A percentile compares a stretch with the other conserved stretches of the same genome.
Evolutionary conservation across 768 basidiomycete genomes (phyloP).

Genomic region (Psilocybe tampanensis): DNA sequence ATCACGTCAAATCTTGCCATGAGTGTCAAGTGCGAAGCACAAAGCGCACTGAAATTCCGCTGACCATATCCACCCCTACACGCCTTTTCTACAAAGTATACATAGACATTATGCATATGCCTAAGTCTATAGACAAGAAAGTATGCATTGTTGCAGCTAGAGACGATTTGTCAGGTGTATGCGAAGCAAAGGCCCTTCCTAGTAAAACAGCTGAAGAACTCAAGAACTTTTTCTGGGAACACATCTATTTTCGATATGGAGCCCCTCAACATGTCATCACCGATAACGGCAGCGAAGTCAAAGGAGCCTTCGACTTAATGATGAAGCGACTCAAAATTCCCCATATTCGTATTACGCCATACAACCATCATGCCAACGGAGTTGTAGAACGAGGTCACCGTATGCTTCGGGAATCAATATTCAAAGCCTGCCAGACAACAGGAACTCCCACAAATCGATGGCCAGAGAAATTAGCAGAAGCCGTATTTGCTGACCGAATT

Average conservation of each 20-base stretch:
- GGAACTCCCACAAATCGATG: slow-evolving; percentile 27
- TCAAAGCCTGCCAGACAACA: slow-evolving; percentile 29
- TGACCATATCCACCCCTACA: slow-evolving; percentile 16
- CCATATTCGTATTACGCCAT: slow-evolving; percentile 39
- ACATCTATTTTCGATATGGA: slow-evolving; percentile 8
- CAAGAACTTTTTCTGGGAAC: slow-evolving; percentile 4
- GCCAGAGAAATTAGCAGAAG: slow-evolving; percentile 22
- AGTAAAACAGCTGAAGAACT: slow-evolving; percentile 11
- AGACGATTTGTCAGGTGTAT: slow-evolving; percentile 14
- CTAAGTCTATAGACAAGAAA: slow-evolving; percentile 4
- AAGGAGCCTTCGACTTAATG: not conserved
- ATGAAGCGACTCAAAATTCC: slow-evolving; percentile 25
- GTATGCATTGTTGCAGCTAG: slow-evolving; percentile 13
- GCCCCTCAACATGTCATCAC: slow-evolving; percentile 4
- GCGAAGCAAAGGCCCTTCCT: not conserved
- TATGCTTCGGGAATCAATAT: slow-evolving; percentile 26
- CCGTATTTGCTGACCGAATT: slow-evolving; percentile 32
- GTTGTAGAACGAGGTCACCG: slow-evolving; percentile 31
- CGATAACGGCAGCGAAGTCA: slow-evolving; percentile 3
- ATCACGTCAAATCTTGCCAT: slow-evolving; percentile 31
- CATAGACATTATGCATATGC: slow-evolving; percentile 39
- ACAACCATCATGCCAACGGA: too few species aligned
- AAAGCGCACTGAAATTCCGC: slow-evolving; percentile 24
- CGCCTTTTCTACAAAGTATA: slow-evolving; percentile 29
- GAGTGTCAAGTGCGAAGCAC: slow-evolving; percentile 33